phyloP scores from a whole-genome alignment of 2,329 filamentous ascomycete genomes.

The Diaporthe eres region DNA sequence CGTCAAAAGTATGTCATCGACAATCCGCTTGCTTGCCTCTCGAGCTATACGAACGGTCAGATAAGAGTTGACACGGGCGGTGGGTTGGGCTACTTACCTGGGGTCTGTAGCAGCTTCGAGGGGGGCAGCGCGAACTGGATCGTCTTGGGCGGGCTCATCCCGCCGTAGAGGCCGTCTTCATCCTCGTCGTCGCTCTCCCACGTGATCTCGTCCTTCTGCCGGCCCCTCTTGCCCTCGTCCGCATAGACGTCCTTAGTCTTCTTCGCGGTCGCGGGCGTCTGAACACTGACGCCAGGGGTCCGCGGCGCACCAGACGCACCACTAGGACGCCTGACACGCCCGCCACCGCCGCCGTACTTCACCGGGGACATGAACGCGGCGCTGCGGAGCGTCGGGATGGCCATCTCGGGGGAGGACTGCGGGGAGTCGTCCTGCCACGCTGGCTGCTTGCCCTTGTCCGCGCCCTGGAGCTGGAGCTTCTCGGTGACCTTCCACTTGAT shows the following conservation, averaged over 20 bases:
- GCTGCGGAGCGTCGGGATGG: slow-evolving; percentile 84
- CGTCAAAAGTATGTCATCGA: slow-evolving; percentile 83
- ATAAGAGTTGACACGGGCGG: neutral
- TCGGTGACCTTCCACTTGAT: slow-evolving; percentile 57
- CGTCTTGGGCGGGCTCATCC: slow-evolving; percentile 92
- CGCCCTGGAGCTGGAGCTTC: slow-evolving; percentile 41
- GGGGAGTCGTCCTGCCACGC: slow-evolving; percentile 69
- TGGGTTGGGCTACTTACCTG: slow-evolving; percentile 65
- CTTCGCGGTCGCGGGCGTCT: slow-evolving; percentile 75
- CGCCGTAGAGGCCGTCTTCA: slow-evolving; percentile 73
- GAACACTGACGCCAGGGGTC: slow-evolving; percentile 88
- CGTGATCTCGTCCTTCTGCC: slow-evolving; percentile 64
- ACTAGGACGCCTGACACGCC: slow-evolving; percentile 19
- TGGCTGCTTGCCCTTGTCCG: slow-evolving; percentile 52
- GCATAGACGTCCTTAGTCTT: slow-evolving; percentile 66
- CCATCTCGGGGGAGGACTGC: slow-evolving; percentile 82
- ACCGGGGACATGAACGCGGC: slow-evolving; percentile 88
- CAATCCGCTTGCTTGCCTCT: slow-evolving; percentile 85
- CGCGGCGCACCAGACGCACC: slow-evolving; percentile 66
- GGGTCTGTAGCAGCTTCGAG: slow-evolving; percentile 83
- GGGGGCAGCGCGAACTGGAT: slow-evolving; percentile 88
- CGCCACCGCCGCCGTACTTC: slow-evolving; percentile 48
- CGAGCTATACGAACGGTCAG: slow-evolving; percentile 65
- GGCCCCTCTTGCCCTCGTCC: slow-evolving; percentile 46
- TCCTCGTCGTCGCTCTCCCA: slow-evolving; percentile 85